phyloP scores from a whole-genome alignment of 129 eudicot genomes.

The Centaurea solstitialis region DNA sequence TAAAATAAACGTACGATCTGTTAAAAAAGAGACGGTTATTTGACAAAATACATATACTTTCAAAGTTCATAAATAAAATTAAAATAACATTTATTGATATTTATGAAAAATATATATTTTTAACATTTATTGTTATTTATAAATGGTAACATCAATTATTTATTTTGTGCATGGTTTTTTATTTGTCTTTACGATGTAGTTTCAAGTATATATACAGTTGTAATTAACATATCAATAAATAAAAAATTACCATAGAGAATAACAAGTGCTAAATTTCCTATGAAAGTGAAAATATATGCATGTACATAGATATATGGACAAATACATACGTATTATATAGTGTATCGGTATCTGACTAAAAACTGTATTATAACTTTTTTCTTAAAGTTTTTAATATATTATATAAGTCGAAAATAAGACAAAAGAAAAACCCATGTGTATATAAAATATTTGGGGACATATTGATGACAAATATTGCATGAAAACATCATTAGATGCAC shows the following conservation, averaged over 20 bases:
- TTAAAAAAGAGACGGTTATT: too few relatives aligned
- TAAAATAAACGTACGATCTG: too few relatives aligned
- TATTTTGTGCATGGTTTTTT: not conserved
- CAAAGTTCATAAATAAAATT: too few relatives aligned
- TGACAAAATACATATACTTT: too few relatives aligned
- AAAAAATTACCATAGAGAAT: not conserved
- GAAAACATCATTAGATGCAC: conserved; percentile 37
- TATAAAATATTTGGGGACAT: conserved; percentile 33
- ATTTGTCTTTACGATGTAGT: too few relatives aligned
- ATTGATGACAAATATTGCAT: conserved; percentile 35
- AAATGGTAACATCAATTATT: too few relatives aligned
- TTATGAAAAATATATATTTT: too few relatives aligned
- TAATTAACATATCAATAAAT: too few relatives aligned
- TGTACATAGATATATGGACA: not conserved
- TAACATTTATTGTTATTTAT: too few relatives aligned
- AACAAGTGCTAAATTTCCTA: not conserved
- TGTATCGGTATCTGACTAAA: not conserved
- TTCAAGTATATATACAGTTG: too few relatives aligned
- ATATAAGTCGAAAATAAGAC: conserved; percentile 6
- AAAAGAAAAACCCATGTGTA: not conserved
- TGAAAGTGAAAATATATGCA: too few relatives aligned
- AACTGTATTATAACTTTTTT: not conserved
- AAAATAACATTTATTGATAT: too few relatives aligned
- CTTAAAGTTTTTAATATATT: not conserved
- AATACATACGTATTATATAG: not conserved